Percentiles rank a stretch among this genome's conserved stretches.
Conservation (phyloP, 805 yeast species). For the Saturnispora halmiae region DNA sequence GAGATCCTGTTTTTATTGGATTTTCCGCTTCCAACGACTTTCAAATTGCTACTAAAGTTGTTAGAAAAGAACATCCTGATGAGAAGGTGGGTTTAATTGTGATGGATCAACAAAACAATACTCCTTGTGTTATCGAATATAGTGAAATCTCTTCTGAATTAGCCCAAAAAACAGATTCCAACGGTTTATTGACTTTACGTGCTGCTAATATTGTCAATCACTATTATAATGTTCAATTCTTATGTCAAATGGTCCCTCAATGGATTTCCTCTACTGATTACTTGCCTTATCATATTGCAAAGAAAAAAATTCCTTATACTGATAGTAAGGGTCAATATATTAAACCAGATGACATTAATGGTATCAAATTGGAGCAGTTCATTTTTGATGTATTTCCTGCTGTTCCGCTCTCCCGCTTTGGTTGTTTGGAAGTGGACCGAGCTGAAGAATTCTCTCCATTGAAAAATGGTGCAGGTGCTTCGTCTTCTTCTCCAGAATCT, state of each 20-base stretch:
- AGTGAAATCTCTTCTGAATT: conserved; percentile 76
- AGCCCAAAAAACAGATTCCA: conserved; percentile 51
- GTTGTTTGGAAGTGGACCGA: conserved; percentile 87
- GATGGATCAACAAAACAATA: conserved; percentile 41
- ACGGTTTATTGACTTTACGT: conserved; percentile 51
- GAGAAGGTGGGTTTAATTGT: conserved; percentile 94
- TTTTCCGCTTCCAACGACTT: conserved; percentile 61
- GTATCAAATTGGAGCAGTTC: conserved; percentile 91
- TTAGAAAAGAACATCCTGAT: conserved; percentile 76
- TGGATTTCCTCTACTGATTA: conserved; percentile 61
- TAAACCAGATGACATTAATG: conserved; percentile 74
- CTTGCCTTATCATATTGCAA: conserved; percentile 92
- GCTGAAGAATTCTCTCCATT: conserved; percentile 84
- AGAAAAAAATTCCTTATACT: conserved; percentile 63
- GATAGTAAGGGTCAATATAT: conserved; percentile 39
- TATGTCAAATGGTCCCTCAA: conserved; percentile 46
- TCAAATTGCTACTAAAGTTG: conserved; percentile 86
- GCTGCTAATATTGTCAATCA: conserved; percentile 98
- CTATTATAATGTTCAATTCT: conserved; percentile 77
- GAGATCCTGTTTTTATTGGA: conserved; percentile 87
- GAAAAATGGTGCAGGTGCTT: conserved; percentile 82
- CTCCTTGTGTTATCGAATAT: conserved; percentile 91
- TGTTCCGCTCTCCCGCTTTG: conserved; percentile 63
- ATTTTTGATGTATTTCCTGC: conserved; percentile 92
- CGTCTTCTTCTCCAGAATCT: conserved; percentile 76